Percentiles rank a stretch among this genome's conserved stretches.
These are phyloP conservation scores for Sorghum bicolor DNA, from an alignment of 176 grass and related monocot genomes.

Conservation along the genomic window Sorghum_bicolor_NCBIv3 NC_012870.2:67922501-67923000, in stretches of 20 bases:
- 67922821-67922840: background rate
- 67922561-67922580: slow-evolving; percentile 26
- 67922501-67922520: background rate
- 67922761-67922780: slow-evolving; percentile 23
- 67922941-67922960: background rate
- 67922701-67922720: slow-evolving; percentile 11
- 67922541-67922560: slow-evolving; percentile 23
- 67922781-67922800: background rate
- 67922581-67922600: slow-evolving; percentile 42
- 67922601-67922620: slow-evolving; percentile 45
- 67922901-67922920: too few relatives aligned
- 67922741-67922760: slow-evolving; percentile 40
- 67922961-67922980: background rate
- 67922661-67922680: slow-evolving; percentile 30
- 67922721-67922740: slow-evolving; percentile 22
- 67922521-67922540: background rate
- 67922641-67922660: slow-evolving; percentile 8
- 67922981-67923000: background rate
- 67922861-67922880: background rate
- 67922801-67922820: background rate
- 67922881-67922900: background rate
- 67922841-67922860: background rate
- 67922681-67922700: slow-evolving; percentile 37
- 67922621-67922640: background rate
- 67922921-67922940: background rate